Evolutionary conservation across 176 grass and related monocot species (phyloP), one percentile per base, ranked within the genome.

Genomic region (Echinochloa phyllopogon): DNA sequence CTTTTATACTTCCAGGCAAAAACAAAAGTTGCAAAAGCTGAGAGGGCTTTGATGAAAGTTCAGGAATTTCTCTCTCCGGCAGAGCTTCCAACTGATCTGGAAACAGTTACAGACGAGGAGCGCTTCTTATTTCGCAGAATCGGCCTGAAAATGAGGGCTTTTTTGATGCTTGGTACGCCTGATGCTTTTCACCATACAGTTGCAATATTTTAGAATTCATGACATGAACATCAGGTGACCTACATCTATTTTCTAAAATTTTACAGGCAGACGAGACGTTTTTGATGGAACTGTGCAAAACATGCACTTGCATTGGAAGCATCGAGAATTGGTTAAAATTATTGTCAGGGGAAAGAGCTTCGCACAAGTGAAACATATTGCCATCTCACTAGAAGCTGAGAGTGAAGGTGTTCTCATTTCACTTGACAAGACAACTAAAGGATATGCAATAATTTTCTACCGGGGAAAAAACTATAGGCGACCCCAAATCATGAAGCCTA

Each of bases 281-380:
- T 95, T 98, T 92, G 93, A 90, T 90, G 96, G 91, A 84, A 95
- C 96, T 77, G 85, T 98, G 49, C 89, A 98, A 83, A 98, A 94
- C 75, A 95, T 98, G 73, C 96, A 98, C 82, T 87, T 98, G 23
- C 90, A 90, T 68, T 98, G 96, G 96, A 98, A 98, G 74, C 75
- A 98, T 80, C 90, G 88, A 80, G 91, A 98, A 82, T 78, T 98
- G 48, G 85, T 92, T 58, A 95, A 98, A 90, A 82, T 98, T 80
- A 72, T 90, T 85, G 93, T 95, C 59, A 92, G 92, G 79, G 92
- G 93, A 40, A 95, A 98, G 86, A 95, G 18, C 79, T 95, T 95
- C 61, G 40, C 88, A 11, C 93, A 98, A 95, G 96, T 94, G 69
- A 95, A 95, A 83, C 96, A 98, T 69, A 90, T 92, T 81, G 93